Percentiles rank a stretch among this genome's conserved stretches.
These are phyloP conservation scores for Lachancea nothofagi DNA, from an alignment of 805 yeast species.

Conservation along the genomic window DNA sequence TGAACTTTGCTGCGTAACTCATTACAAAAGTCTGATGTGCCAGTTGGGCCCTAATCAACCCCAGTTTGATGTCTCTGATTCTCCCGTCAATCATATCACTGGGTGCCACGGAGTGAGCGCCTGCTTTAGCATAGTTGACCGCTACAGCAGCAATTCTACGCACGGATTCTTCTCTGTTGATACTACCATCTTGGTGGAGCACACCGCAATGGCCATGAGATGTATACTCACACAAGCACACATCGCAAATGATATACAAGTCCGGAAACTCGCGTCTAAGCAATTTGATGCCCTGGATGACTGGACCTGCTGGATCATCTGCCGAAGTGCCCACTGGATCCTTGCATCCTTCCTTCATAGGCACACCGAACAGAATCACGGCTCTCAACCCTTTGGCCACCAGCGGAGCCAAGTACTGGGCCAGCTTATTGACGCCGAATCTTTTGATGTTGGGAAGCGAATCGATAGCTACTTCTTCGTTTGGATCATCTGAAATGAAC, in stretches of 20 bases:
- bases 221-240: conserved; percentile 94
- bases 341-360: conserved; percentile 65
- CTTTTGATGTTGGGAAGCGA: conserved; percentile 86
- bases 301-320: conserved; percentile 95
- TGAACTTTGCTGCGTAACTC: conserved; percentile 92
- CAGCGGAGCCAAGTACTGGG: conserved; percentile 63
- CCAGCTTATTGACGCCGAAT: conserved; percentile 73
- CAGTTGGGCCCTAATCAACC: conserved; percentile 70
- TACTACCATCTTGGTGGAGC: conserved; percentile 77
- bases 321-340: conserved; percentile 85
- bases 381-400: conserved; percentile 78
- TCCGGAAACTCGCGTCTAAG: conserved; percentile 67
- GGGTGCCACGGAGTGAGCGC: conserved; percentile 94
- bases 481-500: conserved; percentile 73
- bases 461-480: conserved; percentile 69
- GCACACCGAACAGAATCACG: conserved; percentile 90
- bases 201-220: conserved; percentile 98
- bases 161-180: conserved; percentile 70
- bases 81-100: conserved; percentile 98
- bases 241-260: conserved; percentile 86
- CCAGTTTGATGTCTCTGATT: conserved; percentile 78
- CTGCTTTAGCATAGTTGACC: conserved; percentile 90
- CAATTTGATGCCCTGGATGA: conserved; percentile 67
- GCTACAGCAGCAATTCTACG: conserved; percentile 90
- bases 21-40: conserved; percentile 86